Conservation (phyloP, 768 basidiomycete species). For the Suillus subalutaceus region DNA sequence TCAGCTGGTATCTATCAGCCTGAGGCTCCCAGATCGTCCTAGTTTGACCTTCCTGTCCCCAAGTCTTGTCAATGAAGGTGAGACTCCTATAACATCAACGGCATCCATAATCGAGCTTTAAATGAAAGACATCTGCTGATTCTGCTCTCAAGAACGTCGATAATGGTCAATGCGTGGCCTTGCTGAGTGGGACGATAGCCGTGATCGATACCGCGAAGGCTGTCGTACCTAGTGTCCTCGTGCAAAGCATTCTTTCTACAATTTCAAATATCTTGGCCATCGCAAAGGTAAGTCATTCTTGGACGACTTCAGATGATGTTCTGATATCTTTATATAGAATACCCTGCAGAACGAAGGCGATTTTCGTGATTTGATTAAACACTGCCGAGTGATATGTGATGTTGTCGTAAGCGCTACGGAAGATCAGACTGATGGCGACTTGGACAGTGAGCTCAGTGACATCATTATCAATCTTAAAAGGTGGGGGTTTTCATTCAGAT, state of each 20-base stretch:
- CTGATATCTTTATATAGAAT: background rate
- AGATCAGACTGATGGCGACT: background rate
- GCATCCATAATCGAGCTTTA: background rate
- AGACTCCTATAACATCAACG: background rate
- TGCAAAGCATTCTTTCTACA: background rate
- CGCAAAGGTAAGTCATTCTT: background rate
- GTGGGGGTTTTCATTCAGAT: background rate
- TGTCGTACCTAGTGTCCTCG: background rate
- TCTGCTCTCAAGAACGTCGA: background rate
- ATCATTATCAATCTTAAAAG: background rate
- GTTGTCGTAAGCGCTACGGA: background rate
- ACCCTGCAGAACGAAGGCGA: background rate
- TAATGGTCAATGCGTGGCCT: background rate
- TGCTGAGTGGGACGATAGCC: background rate
- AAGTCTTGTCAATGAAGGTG: background rate
- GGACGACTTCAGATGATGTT: background rate
- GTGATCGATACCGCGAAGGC: background rate
- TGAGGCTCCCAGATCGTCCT: background rate
- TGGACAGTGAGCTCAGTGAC: background rate
- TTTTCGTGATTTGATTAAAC: background rate
- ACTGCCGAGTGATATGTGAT: background rate
- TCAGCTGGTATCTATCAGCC: background rate
- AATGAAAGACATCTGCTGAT: background rate
- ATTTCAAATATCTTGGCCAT: background rate
- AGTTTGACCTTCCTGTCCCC: conserved; percentile 5